Conservation (phyloP, 2,329 filamentous ascomycete genomes). For the Colletotrichum sp. region DNA sequence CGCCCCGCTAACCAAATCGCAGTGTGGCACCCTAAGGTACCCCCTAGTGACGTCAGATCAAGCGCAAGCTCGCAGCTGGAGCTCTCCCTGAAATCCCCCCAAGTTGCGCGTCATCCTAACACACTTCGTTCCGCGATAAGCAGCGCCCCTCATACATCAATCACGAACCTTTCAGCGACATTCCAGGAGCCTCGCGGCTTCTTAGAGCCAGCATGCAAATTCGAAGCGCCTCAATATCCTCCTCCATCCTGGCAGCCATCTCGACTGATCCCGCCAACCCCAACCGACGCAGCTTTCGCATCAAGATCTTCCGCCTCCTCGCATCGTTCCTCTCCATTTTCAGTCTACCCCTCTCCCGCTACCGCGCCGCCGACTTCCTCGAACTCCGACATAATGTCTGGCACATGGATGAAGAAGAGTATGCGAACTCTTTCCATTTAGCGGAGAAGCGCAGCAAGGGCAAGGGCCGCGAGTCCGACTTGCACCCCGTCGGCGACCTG, state of each 20-base stretch:
- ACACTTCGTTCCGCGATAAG: too few relatives aligned
- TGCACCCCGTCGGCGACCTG: conserved; percentile 69
- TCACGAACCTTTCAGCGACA: too few relatives aligned
- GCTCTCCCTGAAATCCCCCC: too few relatives aligned
- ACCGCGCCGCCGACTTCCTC: conserved; percentile 33
- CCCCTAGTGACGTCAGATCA: too few relatives aligned
- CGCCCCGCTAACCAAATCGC: too few relatives aligned
- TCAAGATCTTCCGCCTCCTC: conserved; percentile 19
- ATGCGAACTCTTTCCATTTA: conserved; percentile 38
- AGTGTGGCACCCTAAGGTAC: too few relatives aligned
- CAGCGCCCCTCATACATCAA: too few relatives aligned
- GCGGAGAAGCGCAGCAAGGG: conserved; percentile 20
- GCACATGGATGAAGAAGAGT: conserved; percentile 41
- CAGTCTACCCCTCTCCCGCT: conserved; percentile 31
- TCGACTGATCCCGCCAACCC: conserved; percentile 45
- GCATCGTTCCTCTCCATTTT: conserved; percentile 38
- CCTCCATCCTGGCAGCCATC: conserved; percentile 60
- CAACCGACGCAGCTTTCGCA: background rate
- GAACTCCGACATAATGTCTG: conserved; percentile 32
- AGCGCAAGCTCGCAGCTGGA: too few relatives aligned
- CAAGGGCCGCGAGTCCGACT: conserved; percentile 39
- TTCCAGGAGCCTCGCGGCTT: too few relatives aligned
- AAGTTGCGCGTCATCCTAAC: too few relatives aligned
- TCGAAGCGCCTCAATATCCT: conserved; percentile 51
- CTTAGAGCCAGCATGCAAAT: conserved; percentile 29